A percentile compares a stretch with the other conserved stretches of the same genome.
phyloP scores from a whole-genome alignment of 176 grass and related monocot genomes.

The Cenchrus americanus region DNA sequence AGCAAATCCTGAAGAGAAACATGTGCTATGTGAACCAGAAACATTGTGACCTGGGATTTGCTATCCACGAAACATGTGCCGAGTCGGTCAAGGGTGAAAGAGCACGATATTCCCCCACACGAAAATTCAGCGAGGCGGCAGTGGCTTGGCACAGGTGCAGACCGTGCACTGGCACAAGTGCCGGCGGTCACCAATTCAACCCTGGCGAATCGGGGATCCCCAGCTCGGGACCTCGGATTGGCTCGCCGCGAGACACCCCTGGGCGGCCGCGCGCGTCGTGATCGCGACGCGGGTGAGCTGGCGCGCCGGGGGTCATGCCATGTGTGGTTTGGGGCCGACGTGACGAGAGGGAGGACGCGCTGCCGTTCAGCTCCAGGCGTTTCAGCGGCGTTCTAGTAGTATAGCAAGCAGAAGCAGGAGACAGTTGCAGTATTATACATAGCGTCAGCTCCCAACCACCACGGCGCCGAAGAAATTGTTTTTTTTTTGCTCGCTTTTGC shows the following conservation, averaged over 20 bases:
- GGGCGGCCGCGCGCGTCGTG: no score
- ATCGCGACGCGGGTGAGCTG: not conserved
- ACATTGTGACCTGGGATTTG: not conserved
- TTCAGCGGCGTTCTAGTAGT: not conserved
- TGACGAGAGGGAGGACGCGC: not conserved
- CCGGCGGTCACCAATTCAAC: no score
- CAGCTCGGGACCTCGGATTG: no score
- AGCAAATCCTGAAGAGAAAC: not conserved
- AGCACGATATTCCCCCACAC: no score
- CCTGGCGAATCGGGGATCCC: no score
- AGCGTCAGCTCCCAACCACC: constrained; percentile 17
- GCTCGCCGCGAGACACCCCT: no score
- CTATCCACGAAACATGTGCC: no score
- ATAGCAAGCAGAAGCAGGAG: not conserved
- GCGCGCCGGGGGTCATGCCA: not conserved
- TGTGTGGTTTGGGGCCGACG: not conserved
- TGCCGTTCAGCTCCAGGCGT: not conserved
- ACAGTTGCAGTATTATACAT: not conserved
- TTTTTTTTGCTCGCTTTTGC: not conserved
- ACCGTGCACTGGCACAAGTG: no score
- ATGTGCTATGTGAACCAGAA: not conserved
- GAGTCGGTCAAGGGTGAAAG: no score
- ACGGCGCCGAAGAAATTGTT: not conserved
- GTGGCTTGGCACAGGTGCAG: no score
- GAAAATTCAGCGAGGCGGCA: no score